Evolutionary conservation across 116 monocot species (phyloP).

Genomic region (Cymodocea nodosa): DNA sequence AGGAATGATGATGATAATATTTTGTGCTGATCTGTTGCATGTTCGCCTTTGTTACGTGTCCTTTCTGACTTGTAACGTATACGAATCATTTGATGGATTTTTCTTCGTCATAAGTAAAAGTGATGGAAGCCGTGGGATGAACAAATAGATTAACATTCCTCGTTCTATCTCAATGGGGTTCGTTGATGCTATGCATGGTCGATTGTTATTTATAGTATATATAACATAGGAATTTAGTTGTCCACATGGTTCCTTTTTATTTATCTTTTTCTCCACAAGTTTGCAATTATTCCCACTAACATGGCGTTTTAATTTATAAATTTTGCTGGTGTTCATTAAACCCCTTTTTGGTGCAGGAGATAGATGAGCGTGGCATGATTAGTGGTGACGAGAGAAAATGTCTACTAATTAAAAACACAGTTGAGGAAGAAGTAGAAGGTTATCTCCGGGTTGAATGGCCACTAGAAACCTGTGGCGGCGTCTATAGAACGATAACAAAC

Average conservation of each 20-base stretch:
- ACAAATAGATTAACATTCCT: too few species aligned
- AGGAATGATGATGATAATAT: too few species aligned
- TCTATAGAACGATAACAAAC: neutral
- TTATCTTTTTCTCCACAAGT: neutral
- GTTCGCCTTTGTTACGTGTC: too few species aligned
- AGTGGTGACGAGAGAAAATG: slow-evolving; percentile 1
- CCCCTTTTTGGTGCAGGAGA: neutral
- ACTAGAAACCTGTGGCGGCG: neutral
- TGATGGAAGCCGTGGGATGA: too few species aligned
- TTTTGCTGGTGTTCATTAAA: neutral
- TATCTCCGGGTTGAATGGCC: neutral
- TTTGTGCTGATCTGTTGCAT: too few species aligned
- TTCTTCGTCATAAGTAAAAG: too few species aligned
- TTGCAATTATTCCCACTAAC: neutral
- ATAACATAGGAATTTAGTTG: too few species aligned
- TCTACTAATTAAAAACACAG: neutral
- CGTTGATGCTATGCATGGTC: too few species aligned
- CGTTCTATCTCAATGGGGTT: too few species aligned
- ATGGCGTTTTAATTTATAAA: neutral
- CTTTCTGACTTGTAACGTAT: too few species aligned
- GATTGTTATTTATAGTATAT: too few species aligned
- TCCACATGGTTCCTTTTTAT: neutral
- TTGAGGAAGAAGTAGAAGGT: neutral
- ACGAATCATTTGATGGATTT: too few species aligned
- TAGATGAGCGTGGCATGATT: neutral